Evolutionary conservation across 768 basidiomycete genomes (phyloP).

Genomic region (Mycena albidolilacea): DNA sequence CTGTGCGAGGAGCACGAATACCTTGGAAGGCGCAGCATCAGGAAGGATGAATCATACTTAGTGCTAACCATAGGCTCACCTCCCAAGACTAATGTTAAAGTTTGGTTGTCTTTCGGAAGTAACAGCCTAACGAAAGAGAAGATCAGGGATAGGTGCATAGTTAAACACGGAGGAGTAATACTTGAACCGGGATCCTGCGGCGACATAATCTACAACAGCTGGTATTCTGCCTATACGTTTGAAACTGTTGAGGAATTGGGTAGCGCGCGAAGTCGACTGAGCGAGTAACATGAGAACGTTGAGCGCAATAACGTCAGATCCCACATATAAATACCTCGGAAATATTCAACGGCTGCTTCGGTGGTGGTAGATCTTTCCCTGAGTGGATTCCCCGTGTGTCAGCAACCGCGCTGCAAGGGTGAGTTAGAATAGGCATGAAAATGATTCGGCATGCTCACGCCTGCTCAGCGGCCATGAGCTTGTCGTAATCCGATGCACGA

Average conservation of each 20-base stretch:
- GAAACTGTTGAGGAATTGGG: slow-evolving; percentile 91
- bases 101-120: slow-evolving; percentile 93
- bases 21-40: slow-evolving; percentile 57
- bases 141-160: slow-evolving; percentile 12
- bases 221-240: slow-evolving; percentile 89
- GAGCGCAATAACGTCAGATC: neutral
- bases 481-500: slow-evolving; percentile 96
- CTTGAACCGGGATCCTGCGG: slow-evolving; percentile 97
- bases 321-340: slow-evolving; percentile 76
- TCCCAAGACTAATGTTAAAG: slow-evolving; percentile 91
- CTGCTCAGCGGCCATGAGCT: slow-evolving; percentile 95
- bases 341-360: slow-evolving; percentile 89
- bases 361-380: slow-evolving; percentile 87
- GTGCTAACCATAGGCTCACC: slow-evolving; percentile 59
- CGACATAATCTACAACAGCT: slow-evolving; percentile 93
- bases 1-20: slow-evolving; percentile 91
- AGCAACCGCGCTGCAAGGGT: slow-evolving; percentile 72
- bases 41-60: neutral
- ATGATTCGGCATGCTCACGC: slow-evolving; percentile 63
- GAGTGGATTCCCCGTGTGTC: slow-evolving; percentile 92
- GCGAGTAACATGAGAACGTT: slow-evolving; percentile 24
- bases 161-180: slow-evolving; percentile 48
- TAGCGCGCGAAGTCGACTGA: slow-evolving; percentile 80
- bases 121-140: slow-evolving; percentile 69
- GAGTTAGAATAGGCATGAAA: slow-evolving; percentile 26